Percentiles rank a stretch among this genome's conserved stretches.
These are phyloP conservation scores for Chaetoceros tenuissimus DNA, from an alignment of 108 stramenopile species.

Conservation along the genomic window DNA sequence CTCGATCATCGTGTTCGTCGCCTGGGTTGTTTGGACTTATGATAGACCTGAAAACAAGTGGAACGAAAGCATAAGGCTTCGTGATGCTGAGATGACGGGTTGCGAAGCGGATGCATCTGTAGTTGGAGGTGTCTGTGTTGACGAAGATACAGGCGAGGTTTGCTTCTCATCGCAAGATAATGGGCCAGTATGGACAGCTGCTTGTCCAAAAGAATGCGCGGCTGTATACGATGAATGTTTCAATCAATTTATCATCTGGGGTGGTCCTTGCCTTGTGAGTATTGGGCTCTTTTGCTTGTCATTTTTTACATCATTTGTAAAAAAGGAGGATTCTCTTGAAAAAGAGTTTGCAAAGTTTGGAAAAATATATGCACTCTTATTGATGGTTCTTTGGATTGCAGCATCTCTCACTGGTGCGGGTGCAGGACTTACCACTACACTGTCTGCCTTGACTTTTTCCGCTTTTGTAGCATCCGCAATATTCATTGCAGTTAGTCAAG, in stretches of 20 bases:
- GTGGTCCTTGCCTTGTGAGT: slow-evolving; percentile 32
- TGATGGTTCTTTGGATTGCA: slow-evolving; percentile 35
- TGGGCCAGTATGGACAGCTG: slow-evolving; percentile 1
- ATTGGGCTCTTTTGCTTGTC: slow-evolving; percentile 30
- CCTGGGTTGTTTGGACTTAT: slow-evolving; percentile 30
- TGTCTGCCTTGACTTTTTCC: slow-evolving; percentile 31
- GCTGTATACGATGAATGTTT: slow-evolving; percentile 31
- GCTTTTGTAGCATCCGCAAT: slow-evolving; percentile 30
- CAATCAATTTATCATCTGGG: slow-evolving; percentile 45
- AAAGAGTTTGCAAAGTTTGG: slow-evolving; percentile 40
- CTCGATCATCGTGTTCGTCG: slow-evolving; percentile 7
- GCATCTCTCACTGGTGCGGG: slow-evolving; percentile 40
- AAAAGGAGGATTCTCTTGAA: slow-evolving; percentile 22
- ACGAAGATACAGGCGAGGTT: slow-evolving; percentile 6
- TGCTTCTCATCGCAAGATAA: slow-evolving; percentile 15
- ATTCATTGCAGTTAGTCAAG: slow-evolving; percentile 21
- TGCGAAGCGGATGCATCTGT: slow-evolving; percentile 32
- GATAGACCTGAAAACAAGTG: slow-evolving; percentile 26
- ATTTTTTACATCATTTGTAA: slow-evolving; percentile 41
- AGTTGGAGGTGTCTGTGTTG: slow-evolving; percentile 23
- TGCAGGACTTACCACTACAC: slow-evolving; percentile 23
- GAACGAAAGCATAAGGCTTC: slow-evolving; percentile 24
- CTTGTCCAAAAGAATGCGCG: slow-evolving; percentile 12
- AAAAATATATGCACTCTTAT: slow-evolving; percentile 34
- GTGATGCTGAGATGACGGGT: slow-evolving; percentile 24